These are phyloP conservation scores for Chrysoporthe cubensis DNA, from an alignment of 2,329 filamentous ascomycete species.

Conservation along the genomic window DNA sequence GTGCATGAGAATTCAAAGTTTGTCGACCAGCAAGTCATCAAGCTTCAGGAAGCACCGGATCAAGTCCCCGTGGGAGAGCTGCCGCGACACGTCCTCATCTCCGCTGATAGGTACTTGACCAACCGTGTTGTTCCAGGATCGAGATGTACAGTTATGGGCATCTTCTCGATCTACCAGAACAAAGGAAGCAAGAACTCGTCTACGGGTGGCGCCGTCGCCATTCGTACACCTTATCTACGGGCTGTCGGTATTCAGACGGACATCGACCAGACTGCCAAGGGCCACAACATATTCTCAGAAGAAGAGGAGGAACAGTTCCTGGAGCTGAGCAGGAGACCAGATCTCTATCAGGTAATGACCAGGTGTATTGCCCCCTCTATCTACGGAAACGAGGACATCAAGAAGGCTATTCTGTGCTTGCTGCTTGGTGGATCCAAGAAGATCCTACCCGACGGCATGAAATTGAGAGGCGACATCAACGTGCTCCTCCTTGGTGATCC, in stretches of 20 bases:
- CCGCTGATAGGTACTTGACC: slow-evolving; percentile 93
- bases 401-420: slow-evolving; percentile 94
- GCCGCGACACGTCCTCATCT: slow-evolving; percentile 91
- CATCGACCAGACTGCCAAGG: slow-evolving; percentile 85
- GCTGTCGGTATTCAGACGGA: slow-evolving; percentile 92
- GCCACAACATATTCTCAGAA: slow-evolving; percentile 82
- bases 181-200: slow-evolving; percentile 81
- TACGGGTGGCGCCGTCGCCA: slow-evolving; percentile 82
- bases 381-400: slow-evolving; percentile 94
- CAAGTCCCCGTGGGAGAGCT: slow-evolving; percentile 97
- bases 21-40: slow-evolving; percentile 97
- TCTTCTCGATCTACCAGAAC: slow-evolving; percentile 97
- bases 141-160: slow-evolving; percentile 91
- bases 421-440: slow-evolving; percentile 96
- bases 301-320: slow-evolving; percentile 96
- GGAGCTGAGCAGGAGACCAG: slow-evolving; percentile 86
- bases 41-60: slow-evolving; percentile 95
- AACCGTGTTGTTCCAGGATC: slow-evolving; percentile 96
- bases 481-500: slow-evolving; percentile 95
- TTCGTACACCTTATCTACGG: slow-evolving; percentile 91
- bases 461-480: slow-evolving; percentile 95
- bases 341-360: slow-evolving; percentile 90
- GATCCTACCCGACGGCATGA: slow-evolving; percentile 97
- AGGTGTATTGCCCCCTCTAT: slow-evolving; percentile 96
- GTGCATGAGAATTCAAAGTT: slow-evolving; percentile 93